Evolutionary conservation across 768 basidiomycete species (phyloP).

Genomic region (Leccinum aurantiacum): DNA sequence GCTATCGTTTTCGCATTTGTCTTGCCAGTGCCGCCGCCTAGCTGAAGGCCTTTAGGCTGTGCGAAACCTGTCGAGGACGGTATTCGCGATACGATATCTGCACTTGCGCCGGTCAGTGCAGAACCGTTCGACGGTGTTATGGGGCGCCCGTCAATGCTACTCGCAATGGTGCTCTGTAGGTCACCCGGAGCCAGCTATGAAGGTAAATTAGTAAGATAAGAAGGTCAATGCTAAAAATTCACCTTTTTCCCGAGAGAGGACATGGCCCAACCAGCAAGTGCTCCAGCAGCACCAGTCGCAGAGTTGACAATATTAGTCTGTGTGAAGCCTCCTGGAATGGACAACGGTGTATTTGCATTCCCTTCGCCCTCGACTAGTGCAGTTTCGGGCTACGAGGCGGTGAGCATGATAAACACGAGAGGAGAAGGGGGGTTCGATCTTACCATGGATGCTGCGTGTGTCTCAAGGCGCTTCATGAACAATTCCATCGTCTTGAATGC

Average conservation of each 20-base stretch:
- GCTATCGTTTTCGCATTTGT: slow-evolving; percentile 42
- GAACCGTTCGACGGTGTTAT: slow-evolving; percentile 38
- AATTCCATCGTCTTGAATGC: slow-evolving; percentile 92
- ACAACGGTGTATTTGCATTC: slow-evolving; percentile 25
- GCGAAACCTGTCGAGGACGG: slow-evolving; percentile 24
- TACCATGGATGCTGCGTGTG: slow-evolving; percentile 80
- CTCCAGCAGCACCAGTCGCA: slow-evolving; percentile 89
- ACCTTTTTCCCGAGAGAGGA: slow-evolving; percentile 86
- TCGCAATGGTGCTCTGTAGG: slow-evolving; percentile 63
- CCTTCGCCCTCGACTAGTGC: slow-evolving; percentile 40
- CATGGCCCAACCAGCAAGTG: slow-evolving; percentile 95
- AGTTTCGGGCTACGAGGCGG: slow-evolving; percentile 53
- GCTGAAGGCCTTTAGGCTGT: slow-evolving; percentile 63
- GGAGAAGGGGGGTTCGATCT: slow-evolving; percentile 18
- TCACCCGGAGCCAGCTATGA: slow-evolving; percentile 68
- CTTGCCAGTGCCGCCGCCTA: slow-evolving; percentile 53
- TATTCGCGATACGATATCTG: slow-evolving; percentile 2
- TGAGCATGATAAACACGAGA: neutral
- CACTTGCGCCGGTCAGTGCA: neutral
- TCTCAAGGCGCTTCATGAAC: slow-evolving; percentile 82
- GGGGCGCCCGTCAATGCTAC: slow-evolving; percentile 38
- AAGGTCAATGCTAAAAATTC: neutral
- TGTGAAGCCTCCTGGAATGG: slow-evolving; percentile 33
- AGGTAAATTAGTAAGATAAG: neutral
- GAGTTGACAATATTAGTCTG: slow-evolving; percentile 63